Evolutionary conservation across 768 basidiomycete genomes (phyloP), one percentile per base, ranked within the genome.

Genomic region (Pleurotus giganteus): DNA sequence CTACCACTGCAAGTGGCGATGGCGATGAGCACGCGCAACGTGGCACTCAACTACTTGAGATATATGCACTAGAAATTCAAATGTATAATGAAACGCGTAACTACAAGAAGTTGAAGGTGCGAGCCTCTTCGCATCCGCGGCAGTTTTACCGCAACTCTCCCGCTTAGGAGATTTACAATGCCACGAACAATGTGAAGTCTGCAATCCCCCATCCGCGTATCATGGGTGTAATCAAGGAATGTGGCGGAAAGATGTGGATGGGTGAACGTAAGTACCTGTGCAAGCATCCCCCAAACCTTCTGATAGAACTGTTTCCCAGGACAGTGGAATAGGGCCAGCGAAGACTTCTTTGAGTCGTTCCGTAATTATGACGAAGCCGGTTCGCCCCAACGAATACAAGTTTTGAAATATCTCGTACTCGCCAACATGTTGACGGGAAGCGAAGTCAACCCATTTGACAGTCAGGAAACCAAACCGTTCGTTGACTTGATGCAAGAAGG

Each of bases 181-280:
- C 96, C 8, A 88, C 92, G 11, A 91, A 91, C 59, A 83, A 85
- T 41, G 91, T 99, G 49, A 89, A 92, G 21, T 94, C 93, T 6
- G 97, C 97, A 8, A 98, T 99, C 58, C 94, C 97, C 13, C 97
- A 98, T 73, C 97, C 97, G 8, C 83, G 94, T 27, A 98, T 98
- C 65, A 95, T 98, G 89, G 97, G 96, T 39, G 93, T 98, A 49
- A 98, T 99, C 73, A 92, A 95, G 66, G 97, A 99, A 70, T 98
- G 96, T 61, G 97, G 97, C 13, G 97, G 97, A 2, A 99, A 99
- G 74, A 99, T 99, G 97, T 98, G 97, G 95, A 98, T 99, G 97
- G 94, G 92, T 56, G 97, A 98, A 79, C 90, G 96, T 89, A 69
- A 64, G 86, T 63, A 21, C 15, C 21, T 29, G 4, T 42, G 1